Base-by-base conservation (phyloP, 805 yeast genomes). In the Lachancea thermotolerans region DNA sequence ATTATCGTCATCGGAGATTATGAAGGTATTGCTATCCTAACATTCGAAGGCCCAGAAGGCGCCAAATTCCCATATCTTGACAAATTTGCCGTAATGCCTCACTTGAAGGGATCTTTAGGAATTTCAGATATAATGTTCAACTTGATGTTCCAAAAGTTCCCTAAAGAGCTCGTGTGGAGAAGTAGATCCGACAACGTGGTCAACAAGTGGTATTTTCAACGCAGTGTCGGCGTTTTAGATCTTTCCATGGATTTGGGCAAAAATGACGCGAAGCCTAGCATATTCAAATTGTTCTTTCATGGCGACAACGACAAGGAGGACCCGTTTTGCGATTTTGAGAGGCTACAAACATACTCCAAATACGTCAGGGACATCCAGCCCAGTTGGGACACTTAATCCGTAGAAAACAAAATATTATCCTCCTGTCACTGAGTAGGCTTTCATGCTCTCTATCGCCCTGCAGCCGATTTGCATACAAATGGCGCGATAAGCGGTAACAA, bases 121-220 rank as follows among this genome's bases (percentile, higher is more conserved):
- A 81, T 91, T 11, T 97, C 99, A 0, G 99, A 93, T 60, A 79
- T 93, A 17, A 81, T 91, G 18, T 89, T 93, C 70, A 93, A 91
- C 59, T 73, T 85, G 7, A 78, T 93, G 71, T 70, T 71, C 35
- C 77, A 77, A 41, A 64, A 79, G 32, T 90, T 81, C 58, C 85
- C 87, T 0, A 66, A 73, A 12, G 93, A 88, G 59, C 62, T 89
- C 10, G 67, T 93, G 1, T 93, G 99, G 99, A 76, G 99, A 56
- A 91, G 98, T 1, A 70, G 95, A 38, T 75, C 75, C 47, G 76
- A 68, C 45, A 93, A 93, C 62, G 96, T 96, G 0, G 96, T 93
- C 7, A 93, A 93, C 68, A 89, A 89, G 59, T 93, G 99, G 99
- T 91, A 91, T 60, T 93, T 91, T 64, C 97, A 93, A 58, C 72